These are phyloP conservation scores for Tetraselmis chui DNA, from an alignment of 139 green algal species.

Conservation along the genomic window DNA sequence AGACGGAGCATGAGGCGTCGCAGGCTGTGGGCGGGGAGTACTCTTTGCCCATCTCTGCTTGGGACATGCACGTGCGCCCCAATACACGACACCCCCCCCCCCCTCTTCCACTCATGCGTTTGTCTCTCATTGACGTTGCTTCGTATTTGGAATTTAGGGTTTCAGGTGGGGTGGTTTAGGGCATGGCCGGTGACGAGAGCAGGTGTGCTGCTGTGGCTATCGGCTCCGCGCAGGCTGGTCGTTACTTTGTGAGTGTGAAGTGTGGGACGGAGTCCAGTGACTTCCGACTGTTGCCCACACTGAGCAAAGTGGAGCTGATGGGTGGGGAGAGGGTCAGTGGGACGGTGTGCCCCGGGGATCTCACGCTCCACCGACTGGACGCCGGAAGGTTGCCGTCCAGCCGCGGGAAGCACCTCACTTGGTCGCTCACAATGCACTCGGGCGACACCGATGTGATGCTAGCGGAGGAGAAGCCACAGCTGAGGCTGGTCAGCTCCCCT, in stretches of 20 bases:
- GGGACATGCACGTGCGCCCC: background rate
- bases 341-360: background rate
- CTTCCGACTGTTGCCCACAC: background rate
- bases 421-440: background rate
- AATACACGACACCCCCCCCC: background rate
- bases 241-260: background rate
- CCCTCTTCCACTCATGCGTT: background rate
- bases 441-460: background rate
- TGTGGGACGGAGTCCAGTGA: background rate
- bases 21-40: background rate
- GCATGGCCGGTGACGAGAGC: too few species aligned
- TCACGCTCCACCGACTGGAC: background rate
- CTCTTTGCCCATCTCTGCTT: background rate
- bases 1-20: background rate
- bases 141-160: too few species aligned
- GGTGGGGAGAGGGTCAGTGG: background rate
- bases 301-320: background rate
- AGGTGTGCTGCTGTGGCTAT: too few species aligned
- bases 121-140: too few species aligned
- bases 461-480: background rate
- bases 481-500: background rate
- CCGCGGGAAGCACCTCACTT: background rate
- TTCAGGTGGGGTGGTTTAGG: too few species aligned
- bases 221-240: background rate
- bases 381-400: background rate